A percentile compares a stretch with the other conserved stretches of the same genome.
Conservation (phyloP, 2,329 filamentous ascomycete species). For the Elsinoe australis region DNA sequence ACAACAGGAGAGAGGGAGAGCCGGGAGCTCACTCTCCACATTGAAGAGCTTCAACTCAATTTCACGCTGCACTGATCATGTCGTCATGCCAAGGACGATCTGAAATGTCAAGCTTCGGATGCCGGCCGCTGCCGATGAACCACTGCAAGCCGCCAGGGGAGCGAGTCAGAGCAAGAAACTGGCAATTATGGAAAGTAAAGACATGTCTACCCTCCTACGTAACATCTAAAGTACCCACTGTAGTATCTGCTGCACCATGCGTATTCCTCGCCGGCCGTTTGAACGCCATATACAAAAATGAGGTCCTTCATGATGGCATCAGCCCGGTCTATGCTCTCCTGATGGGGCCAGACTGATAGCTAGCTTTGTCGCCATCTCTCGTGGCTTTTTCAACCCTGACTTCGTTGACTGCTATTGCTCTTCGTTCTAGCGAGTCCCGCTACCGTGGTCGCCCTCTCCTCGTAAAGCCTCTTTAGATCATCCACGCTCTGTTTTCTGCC, state of each 20-base stretch:
- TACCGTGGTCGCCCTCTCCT: slow-evolving; percentile 40
- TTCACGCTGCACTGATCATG: slow-evolving; percentile 11
- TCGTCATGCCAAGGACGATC: slow-evolving; percentile 13
- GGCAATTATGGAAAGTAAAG: not conserved
- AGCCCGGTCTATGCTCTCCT: too few relatives aligned
- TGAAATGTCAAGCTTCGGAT: slow-evolving; percentile 4
- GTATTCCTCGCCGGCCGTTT: too few relatives aligned
- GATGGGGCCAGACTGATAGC: too few relatives aligned
- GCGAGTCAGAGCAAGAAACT: slow-evolving; percentile 1
- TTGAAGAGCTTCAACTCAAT: not conserved
- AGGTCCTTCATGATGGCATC: too few relatives aligned
- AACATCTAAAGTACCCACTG: too few relatives aligned
- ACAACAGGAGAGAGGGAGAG: not conserved
- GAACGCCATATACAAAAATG: too few relatives aligned
- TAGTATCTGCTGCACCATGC: too few relatives aligned
- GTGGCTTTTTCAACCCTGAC: not conserved
- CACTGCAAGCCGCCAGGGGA: not conserved
- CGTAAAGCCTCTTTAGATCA: slow-evolving; percentile 41
- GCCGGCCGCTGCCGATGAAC: slow-evolving; percentile 10
- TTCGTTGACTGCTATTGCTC: slow-evolving; percentile 10
- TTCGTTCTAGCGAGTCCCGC: slow-evolving; percentile 9
- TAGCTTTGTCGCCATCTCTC: not conserved
- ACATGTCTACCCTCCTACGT: not conserved
- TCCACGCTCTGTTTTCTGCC: slow-evolving; percentile 41
- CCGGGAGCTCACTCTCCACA: not conserved